Percentiles rank a stretch among this genome's conserved stretches.
These are phyloP conservation scores for Leccinum barrowsii DNA, from an alignment of 768 basidiomycete genomes.

Conservation along the genomic window DNA sequence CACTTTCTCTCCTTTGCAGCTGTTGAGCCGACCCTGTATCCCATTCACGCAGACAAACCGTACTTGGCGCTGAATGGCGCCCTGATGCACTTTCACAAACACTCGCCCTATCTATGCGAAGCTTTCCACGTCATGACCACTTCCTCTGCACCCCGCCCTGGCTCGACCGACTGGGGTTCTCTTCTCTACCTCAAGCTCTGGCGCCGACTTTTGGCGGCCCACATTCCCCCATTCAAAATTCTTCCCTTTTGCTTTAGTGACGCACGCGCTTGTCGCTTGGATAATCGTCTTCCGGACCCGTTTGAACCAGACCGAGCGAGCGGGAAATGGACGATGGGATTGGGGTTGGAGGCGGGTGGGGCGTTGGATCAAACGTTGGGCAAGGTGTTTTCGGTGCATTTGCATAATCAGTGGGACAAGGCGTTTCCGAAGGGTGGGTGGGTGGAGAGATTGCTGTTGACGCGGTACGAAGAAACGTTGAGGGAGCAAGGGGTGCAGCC, in stretches of 20 bases:
- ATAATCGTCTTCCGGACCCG: conserved; percentile 92
- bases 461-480: conserved; percentile 49
- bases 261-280: conserved; percentile 84
- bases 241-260: conserved; percentile 96
- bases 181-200: conserved; percentile 89
- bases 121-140: conserved; percentile 88
- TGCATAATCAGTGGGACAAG: conserved; percentile 97
- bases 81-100: conserved; percentile 85
- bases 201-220: conserved; percentile 71
- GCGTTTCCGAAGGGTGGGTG: conserved; percentile 78
- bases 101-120: conserved; percentile 96
- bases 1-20: background rate
- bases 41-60: conserved; percentile 53
- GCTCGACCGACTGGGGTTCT: conserved; percentile 93
- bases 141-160: conserved; percentile 65
- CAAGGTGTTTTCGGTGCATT: conserved; percentile 83
- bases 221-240: conserved; percentile 82
- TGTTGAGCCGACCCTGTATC: background rate
- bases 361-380: conserved; percentile 56
- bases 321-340: conserved; percentile 66
- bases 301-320: conserved; percentile 56
- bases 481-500: background rate
- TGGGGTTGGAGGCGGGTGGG: conserved; percentile 58
- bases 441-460: conserved; percentile 78
- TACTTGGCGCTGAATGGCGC: conserved; percentile 88